Evolutionary conservation across 768 basidiomycete species (phyloP), one percentile per base, ranked within the genome.

Genomic region (Leucocoprinus leucothites): DNA sequence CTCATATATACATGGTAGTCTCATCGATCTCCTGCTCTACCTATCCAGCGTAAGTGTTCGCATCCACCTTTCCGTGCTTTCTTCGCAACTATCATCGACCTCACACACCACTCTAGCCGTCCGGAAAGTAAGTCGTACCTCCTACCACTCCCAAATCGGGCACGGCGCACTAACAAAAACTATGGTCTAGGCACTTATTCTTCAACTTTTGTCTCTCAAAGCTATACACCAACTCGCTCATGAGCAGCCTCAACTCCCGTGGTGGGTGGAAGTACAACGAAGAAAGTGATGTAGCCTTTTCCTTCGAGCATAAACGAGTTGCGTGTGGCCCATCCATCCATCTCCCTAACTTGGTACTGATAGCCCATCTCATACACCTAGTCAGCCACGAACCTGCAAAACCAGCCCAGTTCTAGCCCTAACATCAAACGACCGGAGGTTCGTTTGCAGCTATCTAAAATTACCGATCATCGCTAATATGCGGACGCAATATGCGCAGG

Each of bases 161-260:
- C 34, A 18, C 1, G 18, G 35, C 11, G 9, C 18, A 1, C 22
- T 22, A 2, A 38, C 16, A 13, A 21, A 34, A 34, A 22, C 3
- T 8, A 45, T 8, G 25, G 4, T 26, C 5, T 53, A 74, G 73
- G 34, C 70, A 76, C 59, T 61, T 76, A 5, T 61, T 69, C n/a
- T 72, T 74, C 63, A 72, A 71, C 61, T 67, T 74, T 48, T 67
- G 69, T 4, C 67, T 74, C 16, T 68, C 72, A 35, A 76, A 75
- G 60, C 64, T 77, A 7, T 74, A 74, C 62, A 72, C 74, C 25
- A 76, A 74, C 60, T 71, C 70, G 1, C 64, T 75, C 35, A 67
- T 77, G 70, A 74, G 74, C 45, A 72, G 62, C 22, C 61, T 74
- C 49, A 73, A 74, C 41, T 65, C 68, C 11, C 60, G 71, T 18